Evolutionary conservation across 768 basidiomycete species (phyloP).

Genomic region (Russula dissimulans): DNA sequence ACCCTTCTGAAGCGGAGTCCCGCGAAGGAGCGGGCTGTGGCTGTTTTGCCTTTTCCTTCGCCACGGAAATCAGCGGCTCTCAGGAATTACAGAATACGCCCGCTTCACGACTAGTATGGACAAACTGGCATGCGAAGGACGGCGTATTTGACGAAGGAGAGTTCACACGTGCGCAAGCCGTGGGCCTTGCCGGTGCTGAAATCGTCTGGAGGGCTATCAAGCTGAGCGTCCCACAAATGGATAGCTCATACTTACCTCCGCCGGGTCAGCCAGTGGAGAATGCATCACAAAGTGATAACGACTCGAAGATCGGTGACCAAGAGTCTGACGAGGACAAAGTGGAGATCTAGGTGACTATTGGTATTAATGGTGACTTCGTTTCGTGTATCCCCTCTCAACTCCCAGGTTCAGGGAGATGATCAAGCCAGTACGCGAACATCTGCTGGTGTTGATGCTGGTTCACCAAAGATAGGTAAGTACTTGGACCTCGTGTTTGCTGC

Average conservation of each 20-base stretch:
- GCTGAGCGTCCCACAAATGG: constrained; percentile 28
- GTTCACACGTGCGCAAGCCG: constrained; percentile 36
- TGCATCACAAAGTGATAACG: constrained; percentile 4
- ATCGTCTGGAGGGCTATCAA: constrained; percentile 43
- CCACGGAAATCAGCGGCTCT: constrained; percentile 13
- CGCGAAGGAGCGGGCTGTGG: constrained; percentile 36
- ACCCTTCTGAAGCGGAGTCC: constrained; percentile 41
- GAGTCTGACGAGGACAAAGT: constrained; percentile 33
- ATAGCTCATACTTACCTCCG: neutral
- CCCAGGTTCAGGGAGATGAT: neutral
- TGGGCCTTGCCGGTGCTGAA: constrained; percentile 40
- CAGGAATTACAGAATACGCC: constrained; percentile 14
- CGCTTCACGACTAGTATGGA: constrained; percentile 38
- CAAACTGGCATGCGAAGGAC: constrained; percentile 39
- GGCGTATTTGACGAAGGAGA: constrained; percentile 33
- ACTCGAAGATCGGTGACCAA: constrained; percentile 8
- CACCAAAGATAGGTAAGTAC: neutral
- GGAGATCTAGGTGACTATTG: constrained; percentile 31
- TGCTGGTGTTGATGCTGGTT: neutral
- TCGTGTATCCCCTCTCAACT: neutral
- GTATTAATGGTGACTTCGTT: neutral
- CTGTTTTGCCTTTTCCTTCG: constrained; percentile 54
- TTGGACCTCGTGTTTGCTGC: neutral
- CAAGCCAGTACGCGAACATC: no score
- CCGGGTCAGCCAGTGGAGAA: neutral